Conservation (phyloP, 371 early-diverging fungal species). For the Synchytrium microbalum region DNA sequence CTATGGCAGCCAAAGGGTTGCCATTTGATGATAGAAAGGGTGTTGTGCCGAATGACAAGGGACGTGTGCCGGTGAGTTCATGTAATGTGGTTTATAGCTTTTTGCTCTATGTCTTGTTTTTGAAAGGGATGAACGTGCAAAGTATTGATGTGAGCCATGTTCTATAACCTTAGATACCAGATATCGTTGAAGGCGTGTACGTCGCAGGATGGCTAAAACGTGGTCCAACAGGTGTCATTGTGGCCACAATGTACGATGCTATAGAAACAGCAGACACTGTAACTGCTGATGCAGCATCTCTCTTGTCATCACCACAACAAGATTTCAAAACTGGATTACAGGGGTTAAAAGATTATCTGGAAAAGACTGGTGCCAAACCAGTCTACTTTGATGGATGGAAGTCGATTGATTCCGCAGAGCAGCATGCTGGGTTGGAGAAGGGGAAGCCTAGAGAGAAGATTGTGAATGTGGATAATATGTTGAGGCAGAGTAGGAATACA, state of each 20-base stretch:
- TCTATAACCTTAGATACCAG: background rate
- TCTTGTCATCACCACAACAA: background rate
- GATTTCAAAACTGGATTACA: slow-evolving; percentile 12
- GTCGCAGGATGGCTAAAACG: slow-evolving; percentile 92
- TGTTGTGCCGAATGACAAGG: slow-evolving; percentile 68
- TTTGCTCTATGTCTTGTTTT: background rate
- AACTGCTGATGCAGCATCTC: slow-evolving; percentile 36
- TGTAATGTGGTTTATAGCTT: slow-evolving; percentile 12
- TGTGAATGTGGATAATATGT: slow-evolving; percentile 55
- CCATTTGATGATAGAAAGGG: slow-evolving; percentile 68
- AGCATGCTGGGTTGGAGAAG: slow-evolving; percentile 44
- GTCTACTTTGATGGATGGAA: slow-evolving; percentile 67
- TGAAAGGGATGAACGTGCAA: slow-evolving; percentile 5
- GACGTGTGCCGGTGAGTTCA: slow-evolving; percentile 59
- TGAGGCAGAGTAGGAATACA: slow-evolving; percentile 35
- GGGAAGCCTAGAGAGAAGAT: slow-evolving; percentile 85
- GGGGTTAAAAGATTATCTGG: slow-evolving; percentile 11
- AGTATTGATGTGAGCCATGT: too few species aligned
- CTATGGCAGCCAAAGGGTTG: slow-evolving; percentile 52
- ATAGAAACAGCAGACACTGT: slow-evolving; percentile 79
- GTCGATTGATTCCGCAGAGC: slow-evolving; percentile 68
- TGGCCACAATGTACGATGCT: slow-evolving; percentile 89
- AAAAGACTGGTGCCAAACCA: slow-evolving; percentile 9
- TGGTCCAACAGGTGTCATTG: slow-evolving; percentile 91
- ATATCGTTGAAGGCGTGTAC: slow-evolving; percentile 39